Conservation (phyloP, 164 flowering plant species). For the Kingdonia uniflora region DNA sequence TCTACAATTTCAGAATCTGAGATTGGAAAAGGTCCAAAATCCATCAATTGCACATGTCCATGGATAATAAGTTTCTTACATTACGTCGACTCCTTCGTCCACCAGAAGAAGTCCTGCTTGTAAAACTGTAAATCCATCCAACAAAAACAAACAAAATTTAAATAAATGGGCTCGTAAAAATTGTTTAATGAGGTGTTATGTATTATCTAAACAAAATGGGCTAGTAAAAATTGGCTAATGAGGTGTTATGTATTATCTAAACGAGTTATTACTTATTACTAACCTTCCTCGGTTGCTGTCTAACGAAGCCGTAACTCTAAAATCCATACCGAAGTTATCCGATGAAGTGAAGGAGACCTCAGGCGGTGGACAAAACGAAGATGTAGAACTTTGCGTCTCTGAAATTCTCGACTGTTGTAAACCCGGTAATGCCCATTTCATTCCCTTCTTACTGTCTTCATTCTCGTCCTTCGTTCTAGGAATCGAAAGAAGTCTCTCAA, state of each 20-base stretch:
- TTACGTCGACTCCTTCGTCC: slow-evolving; percentile 61
- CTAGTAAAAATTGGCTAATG: not conserved
- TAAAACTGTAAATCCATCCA: slow-evolving; percentile 17
- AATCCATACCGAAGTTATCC: slow-evolving; percentile 55
- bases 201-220: not conserved
- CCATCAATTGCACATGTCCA: no score
- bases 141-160: slow-evolving; percentile 9
- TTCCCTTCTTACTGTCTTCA: not conserved
- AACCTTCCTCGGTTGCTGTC: slow-evolving; percentile 68
- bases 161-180: not conserved
- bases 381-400: slow-evolving; percentile 23
- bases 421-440: slow-evolving; percentile 26
- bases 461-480: slow-evolving; percentile 21
- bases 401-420: slow-evolving; percentile 35
- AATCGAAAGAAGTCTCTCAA: slow-evolving; percentile 52
- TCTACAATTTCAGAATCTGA: not conserved
- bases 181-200: no score
- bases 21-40: not conserved
- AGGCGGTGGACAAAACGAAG: slow-evolving; percentile 41
- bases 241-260: not conserved
- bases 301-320: slow-evolving; percentile 39
- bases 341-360: slow-evolving; percentile 40
- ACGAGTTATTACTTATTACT: slow-evolving; percentile 1
- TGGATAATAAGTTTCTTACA: slow-evolving; percentile 30
- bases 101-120: slow-evolving; percentile 39